Evolutionary conservation across 805 yeast genomes (phyloP).

Genomic region (Monosporozyma servazzii): DNA sequence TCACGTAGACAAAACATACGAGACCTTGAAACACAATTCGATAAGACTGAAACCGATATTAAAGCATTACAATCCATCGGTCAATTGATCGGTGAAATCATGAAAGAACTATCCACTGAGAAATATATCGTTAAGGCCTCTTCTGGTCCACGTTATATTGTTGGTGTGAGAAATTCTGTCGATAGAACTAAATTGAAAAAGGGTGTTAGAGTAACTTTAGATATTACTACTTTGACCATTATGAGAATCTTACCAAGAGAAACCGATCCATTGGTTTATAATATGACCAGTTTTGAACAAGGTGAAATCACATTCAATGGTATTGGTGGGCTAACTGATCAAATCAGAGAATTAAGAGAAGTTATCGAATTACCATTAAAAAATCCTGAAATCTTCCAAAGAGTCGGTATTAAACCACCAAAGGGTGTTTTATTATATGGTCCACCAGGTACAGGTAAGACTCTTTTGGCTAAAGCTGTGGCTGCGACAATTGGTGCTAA

Average conservation of each 20-base stretch:
- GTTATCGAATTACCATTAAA: slow-evolving; percentile 95
- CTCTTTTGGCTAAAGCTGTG: slow-evolving; percentile 91
- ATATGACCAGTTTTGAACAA: slow-evolving; percentile 97
- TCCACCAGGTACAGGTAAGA: slow-evolving; percentile 98
- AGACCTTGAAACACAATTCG: slow-evolving; percentile 73
- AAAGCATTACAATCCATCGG: slow-evolving; percentile 96
- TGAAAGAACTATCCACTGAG: slow-evolving; percentile 91
- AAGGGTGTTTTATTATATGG: slow-evolving; percentile 95
- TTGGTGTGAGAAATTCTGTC: slow-evolving; percentile 91
- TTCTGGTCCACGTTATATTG: slow-evolving; percentile 95
- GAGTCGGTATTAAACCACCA: slow-evolving; percentile 98
- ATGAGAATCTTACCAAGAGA: slow-evolving; percentile 97
- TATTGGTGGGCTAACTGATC: slow-evolving; percentile 93
- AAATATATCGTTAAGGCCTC: slow-evolving; percentile 93
- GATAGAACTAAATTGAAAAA: slow-evolving; percentile 74
- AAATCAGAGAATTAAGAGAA: slow-evolving; percentile 91
- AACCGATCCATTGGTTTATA: slow-evolving; percentile 95
- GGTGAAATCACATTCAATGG: slow-evolving; percentile 92
- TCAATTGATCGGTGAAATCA: slow-evolving; percentile 92
- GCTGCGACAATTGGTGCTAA: slow-evolving; percentile 98
- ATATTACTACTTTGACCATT: slow-evolving; percentile 94
- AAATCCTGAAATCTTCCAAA: slow-evolving; percentile 88
- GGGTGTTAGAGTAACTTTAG: slow-evolving; percentile 93
- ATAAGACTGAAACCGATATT: slow-evolving; percentile 92
- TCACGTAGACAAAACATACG: slow-evolving; percentile 75